These are phyloP conservation scores for Leptographium lundbergii DNA, from an alignment of 2,329 filamentous ascomycete species.

Conservation along the genomic window DNA sequence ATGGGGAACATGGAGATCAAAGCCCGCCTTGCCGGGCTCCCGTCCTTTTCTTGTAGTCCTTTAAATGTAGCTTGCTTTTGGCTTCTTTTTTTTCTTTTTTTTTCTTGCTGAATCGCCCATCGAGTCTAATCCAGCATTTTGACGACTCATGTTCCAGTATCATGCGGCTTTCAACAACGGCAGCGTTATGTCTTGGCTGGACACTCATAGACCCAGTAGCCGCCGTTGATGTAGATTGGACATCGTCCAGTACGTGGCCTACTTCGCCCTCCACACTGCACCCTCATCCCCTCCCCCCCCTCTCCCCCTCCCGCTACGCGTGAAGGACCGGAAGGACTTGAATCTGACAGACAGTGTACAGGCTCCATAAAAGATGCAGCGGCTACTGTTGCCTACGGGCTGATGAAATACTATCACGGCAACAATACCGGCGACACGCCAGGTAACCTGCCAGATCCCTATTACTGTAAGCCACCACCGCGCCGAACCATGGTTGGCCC, in stretches of 20 bases:
- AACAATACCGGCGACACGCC: conserved; percentile 35
- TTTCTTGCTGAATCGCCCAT: neutral
- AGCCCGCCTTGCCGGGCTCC: no score
- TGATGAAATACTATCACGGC: conserved; percentile 33
- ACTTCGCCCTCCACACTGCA: neutral
- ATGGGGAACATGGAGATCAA: no score
- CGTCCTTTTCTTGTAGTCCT: no score
- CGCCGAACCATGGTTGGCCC: no score
- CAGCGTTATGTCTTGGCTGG: neutral
- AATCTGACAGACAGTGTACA: conserved; percentile 13
- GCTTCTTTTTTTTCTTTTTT: neutral
- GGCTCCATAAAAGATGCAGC: conserved; percentile 36
- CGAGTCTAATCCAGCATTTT: neutral
- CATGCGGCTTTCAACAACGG: neutral
- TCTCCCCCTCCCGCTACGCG: no score
- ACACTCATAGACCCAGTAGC: neutral
- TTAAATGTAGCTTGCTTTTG: no score
- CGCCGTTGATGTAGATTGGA: neutral
- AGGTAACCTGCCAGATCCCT: conserved; percentile 24
- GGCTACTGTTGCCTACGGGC: conserved; percentile 34
- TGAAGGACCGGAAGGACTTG: no score
- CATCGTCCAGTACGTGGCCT: neutral
- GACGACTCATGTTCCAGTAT: neutral
- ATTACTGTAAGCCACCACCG: conserved; percentile 9
- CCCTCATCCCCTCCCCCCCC: neutral